Base-by-base conservation (phyloP, 768 basidiomycete genomes). In the Candolleomyces eurysporus region DNA sequence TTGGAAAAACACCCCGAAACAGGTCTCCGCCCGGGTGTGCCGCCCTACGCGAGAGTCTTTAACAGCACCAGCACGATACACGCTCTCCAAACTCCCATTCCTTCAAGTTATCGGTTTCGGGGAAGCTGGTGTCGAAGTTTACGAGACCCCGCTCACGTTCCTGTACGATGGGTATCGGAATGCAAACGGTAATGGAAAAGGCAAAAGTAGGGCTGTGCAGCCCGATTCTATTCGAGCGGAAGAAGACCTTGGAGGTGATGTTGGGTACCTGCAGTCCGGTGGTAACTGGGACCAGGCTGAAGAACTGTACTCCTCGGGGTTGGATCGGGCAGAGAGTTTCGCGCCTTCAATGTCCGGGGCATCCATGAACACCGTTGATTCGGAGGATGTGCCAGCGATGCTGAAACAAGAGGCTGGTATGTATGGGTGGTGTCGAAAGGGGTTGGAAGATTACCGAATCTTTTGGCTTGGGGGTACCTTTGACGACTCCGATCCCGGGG, bases 381-480 rank as follows among this genome's bases (percentile, higher is more conserved):
- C 85, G 1, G 79, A 84, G 22, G 87, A 85, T 51, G 66, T 85
- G 8, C 60, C 72, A 1, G 76, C 74, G 30, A 70, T 75, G 66
- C 68, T 85, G 69, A 79, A 78, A 66, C 74, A 72, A 21, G 84
- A 87, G 60, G 79, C 87, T 60, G 92, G 92, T 6, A 73, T 89
- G 5, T 94, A 94, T 69, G 91, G 84, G 0, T 93, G 92, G 91
- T 80, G 85, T 73, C 75, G 84, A 65, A 91, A 88, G 67, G 91
- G 88, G 16, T 63, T 78, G 4, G 83, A 86, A 58, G 92, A 94
- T 67, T 94, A 86, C 82, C 78, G 92, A 21, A 83, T 94, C 13
- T 87, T 94, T 68, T 94, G 92, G 92, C 74, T 92, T 10, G 92
- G 92, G 0, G 90, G 90, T 21, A 75, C 75, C 22, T 61, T 57